These are phyloP conservation scores for Sclerotiophoma versabilis DNA, from an alignment of 2,329 filamentous ascomycete genomes.

Conservation along the genomic window DNA sequence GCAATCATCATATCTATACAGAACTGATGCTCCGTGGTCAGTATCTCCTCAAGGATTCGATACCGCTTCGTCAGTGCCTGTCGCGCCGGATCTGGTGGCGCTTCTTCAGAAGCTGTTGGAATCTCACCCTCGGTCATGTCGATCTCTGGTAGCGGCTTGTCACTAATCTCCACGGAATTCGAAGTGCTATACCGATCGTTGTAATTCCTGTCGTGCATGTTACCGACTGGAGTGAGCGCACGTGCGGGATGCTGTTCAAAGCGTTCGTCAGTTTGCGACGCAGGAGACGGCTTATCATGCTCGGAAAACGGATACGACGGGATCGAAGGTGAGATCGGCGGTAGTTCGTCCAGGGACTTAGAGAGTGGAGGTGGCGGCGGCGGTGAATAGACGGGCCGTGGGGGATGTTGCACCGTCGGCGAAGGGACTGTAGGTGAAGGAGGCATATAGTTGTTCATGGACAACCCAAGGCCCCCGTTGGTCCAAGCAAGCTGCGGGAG, in stretches of 20 bases:
- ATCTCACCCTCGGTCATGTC: constrained; percentile 4
- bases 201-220: constrained; percentile 25
- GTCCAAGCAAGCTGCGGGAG: constrained; percentile 49
- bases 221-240: constrained; percentile 29
- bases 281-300: constrained; percentile 9
- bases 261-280: constrained; percentile 20
- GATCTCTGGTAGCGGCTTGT: constrained; percentile 12
- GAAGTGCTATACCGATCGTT: constrained; percentile 29
- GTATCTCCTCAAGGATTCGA: constrained; percentile 86
- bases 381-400: constrained; percentile 57
- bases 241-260: constrained; percentile 35
- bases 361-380: constrained; percentile 51
- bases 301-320: constrained; percentile 6
- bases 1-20: constrained; percentile 96
- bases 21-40: constrained; percentile 92
- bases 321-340: constrained; percentile 20
- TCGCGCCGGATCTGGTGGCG: constrained; percentile 31
- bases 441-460: constrained; percentile 45
- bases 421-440: constrained; percentile 30
- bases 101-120: constrained; percentile 18
- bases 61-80: constrained; percentile 73
- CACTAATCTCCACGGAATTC: constrained; percentile 22
- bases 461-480: constrained; percentile 54
- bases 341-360: constrained; percentile 10
- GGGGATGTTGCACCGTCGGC: constrained; percentile 42